Evolutionary conservation across 257 asterid species (phyloP).

Genomic region (Ehretia macrophylla): DNA sequence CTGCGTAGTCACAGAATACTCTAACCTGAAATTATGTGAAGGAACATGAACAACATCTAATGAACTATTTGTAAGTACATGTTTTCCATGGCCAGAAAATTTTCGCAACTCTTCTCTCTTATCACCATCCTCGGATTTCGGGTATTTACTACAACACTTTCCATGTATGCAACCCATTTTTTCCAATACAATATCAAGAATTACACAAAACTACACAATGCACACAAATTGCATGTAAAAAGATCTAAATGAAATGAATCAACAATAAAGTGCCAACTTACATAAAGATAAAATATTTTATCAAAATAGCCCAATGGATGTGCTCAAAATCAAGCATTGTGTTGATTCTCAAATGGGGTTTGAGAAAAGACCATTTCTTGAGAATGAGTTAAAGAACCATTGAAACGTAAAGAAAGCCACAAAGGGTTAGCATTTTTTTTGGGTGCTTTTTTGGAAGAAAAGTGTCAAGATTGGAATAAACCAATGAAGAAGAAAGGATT

Average conservation of each 20-base stretch:
- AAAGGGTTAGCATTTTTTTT: not conserved
- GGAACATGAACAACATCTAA: constrained; percentile 74
- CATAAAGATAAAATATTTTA: not conserved
- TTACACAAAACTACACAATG: not conserved
- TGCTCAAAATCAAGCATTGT: not conserved
- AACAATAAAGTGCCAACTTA: not conserved
- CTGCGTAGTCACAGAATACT: constrained; percentile 63
- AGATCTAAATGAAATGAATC: not conserved
- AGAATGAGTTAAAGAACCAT: constrained; percentile 2
- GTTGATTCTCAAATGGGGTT: constrained; percentile 1
- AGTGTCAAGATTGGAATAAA: constrained; percentile 29
- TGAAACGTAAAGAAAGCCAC: not conserved
- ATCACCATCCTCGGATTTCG: constrained; percentile 55
- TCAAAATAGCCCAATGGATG: not conserved
- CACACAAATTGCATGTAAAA: not conserved
- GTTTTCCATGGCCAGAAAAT: constrained; percentile 37
- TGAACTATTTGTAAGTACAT: constrained; percentile 34
- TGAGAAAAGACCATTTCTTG: not conserved
- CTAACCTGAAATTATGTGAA: constrained; percentile 61
- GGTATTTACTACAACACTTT: constrained; percentile 67
- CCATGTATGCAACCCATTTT: constrained; percentile 85
- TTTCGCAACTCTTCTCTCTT: constrained; percentile 40
- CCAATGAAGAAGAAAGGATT: not conserved
- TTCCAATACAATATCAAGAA: constrained; percentile 8
- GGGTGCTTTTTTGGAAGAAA: not conserved